Evolutionary conservation across 108 stramenopile genomes (phyloP), one percentile per base, ranked within the genome.

Genomic region (Cyclotella cryptica): DNA sequence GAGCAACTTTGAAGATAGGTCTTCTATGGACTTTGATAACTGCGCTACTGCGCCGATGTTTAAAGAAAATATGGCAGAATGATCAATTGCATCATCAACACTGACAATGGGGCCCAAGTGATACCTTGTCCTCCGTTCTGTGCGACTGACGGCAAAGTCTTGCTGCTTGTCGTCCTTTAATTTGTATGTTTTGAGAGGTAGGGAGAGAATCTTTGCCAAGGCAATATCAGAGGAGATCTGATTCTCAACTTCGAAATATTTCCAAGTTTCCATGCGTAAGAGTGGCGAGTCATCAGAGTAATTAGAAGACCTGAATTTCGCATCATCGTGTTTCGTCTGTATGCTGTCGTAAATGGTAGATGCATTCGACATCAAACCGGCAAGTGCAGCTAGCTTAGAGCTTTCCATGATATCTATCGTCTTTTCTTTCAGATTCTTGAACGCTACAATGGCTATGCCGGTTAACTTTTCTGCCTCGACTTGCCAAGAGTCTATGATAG

Each of bases 21-120:
- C 35, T 47, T 75, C 81, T 4, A 75, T 51, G 15, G 70, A 75
- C 2, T 46, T 66, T n/a, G 81, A 74, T 49, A 82, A 49, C n/a
- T 75, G 62, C 0, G 74, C 51, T 19, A 82, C 63, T 47, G 81
- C 81, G 11, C 74, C 74, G 40, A 83, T 72, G 49, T 83, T 83
- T 41, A 65, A 83, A 5, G 81, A 76, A 54, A 83, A 83, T 40
- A 83, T 76, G n/a, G 81, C 41, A 11, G 75, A n/a, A 0, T 63
- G 71, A 21, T 83, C 75, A 15, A 81, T 7, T 27, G 45, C 19
- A 10, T 15, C 28, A 44, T 67, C 49, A 27, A 17, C 52, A 27
- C 41, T 59, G 17, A 28, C 55, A 55, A 83, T 61, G 17, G 71
- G 69, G 24, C 81, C 81, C 10, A 72, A 39, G 45, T 83, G 81